Conservation (phyloP, 176 grass and related monocot species). For the Triticum dicoccoides region DNA sequence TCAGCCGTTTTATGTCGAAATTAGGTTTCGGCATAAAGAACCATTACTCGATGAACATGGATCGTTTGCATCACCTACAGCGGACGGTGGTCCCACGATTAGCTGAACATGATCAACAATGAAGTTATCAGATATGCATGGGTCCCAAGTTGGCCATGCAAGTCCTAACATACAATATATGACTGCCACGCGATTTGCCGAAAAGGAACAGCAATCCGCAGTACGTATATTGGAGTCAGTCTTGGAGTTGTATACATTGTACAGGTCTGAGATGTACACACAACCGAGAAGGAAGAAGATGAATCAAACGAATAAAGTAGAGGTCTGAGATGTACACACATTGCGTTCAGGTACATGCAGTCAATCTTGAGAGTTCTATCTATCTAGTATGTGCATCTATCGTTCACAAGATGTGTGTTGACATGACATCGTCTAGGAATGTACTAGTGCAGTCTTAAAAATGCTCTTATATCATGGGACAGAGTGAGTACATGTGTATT, state of each 20-base stretch:
- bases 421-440: neutral
- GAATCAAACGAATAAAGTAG: neutral
- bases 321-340: neutral
- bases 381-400: neutral
- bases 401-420: conserved; percentile 6
- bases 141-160: neutral
- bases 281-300: neutral
- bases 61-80: neutral
- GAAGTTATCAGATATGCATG: neutral
- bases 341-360: neutral
- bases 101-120: neutral
- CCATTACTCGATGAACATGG: conserved; percentile 14
- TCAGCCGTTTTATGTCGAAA: neutral
- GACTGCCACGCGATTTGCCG: neutral
- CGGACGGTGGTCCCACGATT: neutral
- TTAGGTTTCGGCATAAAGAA: neutral
- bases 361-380: neutral
- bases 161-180: neutral
- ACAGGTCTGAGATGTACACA: too few relatives aligned
- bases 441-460: neutral
- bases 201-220: too few relatives aligned
- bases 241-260: too few relatives aligned
- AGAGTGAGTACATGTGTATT: too few relatives aligned
- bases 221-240: neutral
- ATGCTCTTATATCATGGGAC: too few relatives aligned